Conservation (phyloP, 441 rosid species). For the Corymbia calophylla region DNA sequence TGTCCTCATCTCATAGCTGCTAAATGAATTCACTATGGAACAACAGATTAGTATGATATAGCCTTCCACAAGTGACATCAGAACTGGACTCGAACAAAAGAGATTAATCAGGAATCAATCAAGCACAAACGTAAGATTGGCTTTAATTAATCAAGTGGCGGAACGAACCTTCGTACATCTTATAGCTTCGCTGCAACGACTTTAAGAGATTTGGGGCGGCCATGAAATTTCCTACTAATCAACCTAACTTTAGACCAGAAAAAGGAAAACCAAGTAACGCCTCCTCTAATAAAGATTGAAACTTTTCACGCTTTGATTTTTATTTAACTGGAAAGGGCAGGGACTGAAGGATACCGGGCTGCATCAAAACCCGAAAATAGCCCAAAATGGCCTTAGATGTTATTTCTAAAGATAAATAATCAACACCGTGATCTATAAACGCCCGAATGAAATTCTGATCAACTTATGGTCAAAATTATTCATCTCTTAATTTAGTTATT, state of each 20-base stretch:
- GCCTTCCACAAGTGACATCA: background rate
- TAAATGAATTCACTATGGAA: background rate
- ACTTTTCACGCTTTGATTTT: background rate
- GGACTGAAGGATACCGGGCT: background rate
- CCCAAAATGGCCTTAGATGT: background rate
- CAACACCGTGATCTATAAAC: background rate
- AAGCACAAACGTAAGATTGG: background rate
- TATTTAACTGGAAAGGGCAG: background rate
- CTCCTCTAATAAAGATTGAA: background rate
- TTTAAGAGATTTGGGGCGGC: background rate
- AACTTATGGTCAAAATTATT: background rate
- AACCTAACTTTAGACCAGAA: too few species aligned
- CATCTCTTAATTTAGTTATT: background rate
- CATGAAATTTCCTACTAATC: background rate
- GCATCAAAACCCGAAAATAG: background rate
- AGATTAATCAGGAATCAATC: background rate
- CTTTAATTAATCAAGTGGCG: background rate
- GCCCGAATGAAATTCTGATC: background rate
- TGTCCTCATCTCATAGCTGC: background rate
- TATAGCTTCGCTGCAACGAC: background rate
- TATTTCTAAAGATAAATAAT: background rate
- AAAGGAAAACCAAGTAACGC: too few species aligned
- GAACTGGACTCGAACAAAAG: background rate
- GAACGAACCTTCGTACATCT: background rate
- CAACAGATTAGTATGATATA: background rate